phyloP scores from a whole-genome alignment of 441 rosid genomes.

The Pelargonium fulgidum region DNA sequence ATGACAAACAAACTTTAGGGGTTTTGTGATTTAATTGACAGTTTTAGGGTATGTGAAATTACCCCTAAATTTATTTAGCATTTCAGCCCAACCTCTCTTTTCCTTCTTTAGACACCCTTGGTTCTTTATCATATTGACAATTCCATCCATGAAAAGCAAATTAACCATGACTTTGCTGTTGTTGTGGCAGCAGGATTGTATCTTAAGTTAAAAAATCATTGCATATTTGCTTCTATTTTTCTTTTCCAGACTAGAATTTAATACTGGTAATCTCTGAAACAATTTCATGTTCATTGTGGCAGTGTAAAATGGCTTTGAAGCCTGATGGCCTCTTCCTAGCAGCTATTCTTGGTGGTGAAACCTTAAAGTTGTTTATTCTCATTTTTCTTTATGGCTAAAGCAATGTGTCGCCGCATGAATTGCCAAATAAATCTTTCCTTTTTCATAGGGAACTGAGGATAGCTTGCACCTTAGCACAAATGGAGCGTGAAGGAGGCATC shows the following conservation, averaged over 20 bases:
- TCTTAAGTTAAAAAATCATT: not conserved
- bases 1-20: no score
- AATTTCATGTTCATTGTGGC: conserved; percentile 34
- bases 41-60: no score
- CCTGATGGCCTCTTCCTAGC: conserved; percentile 98
- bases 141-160: not conserved
- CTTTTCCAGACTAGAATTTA: conserved; percentile 3
- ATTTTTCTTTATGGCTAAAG: conserved; percentile 15
- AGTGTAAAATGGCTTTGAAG: conserved; percentile 92
- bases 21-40: not conserved
- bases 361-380: conserved; percentile 58
- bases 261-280: conserved; percentile 16
- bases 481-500: conserved; percentile 99
- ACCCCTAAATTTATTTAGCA: no score
- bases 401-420: conserved; percentile 5
- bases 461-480: conserved; percentile 98
- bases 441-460: conserved; percentile 78
- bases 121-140: not conserved
- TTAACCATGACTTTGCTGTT: not conserved
- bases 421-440: conserved; percentile 9
- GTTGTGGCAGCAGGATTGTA: not conserved
- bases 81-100: not conserved
- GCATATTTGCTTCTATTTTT: conserved; percentile 2
- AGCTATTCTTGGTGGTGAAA: conserved; percentile 99
- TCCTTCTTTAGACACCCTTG: not conserved